Base-by-base conservation (phyloP, 768 basidiomycete genomes). In the Sarcodon aspratus region DNA sequence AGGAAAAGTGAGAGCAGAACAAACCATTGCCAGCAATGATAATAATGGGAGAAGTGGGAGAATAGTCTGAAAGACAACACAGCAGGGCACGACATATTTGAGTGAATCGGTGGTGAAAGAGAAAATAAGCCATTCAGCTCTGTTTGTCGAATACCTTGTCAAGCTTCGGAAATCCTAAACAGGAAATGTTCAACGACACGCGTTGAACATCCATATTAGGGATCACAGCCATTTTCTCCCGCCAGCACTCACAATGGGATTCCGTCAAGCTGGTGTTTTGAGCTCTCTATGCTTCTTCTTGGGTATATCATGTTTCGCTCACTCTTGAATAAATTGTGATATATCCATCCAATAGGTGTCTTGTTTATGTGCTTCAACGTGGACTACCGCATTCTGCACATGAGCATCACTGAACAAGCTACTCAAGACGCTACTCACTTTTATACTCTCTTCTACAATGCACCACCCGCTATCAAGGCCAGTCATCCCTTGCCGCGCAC, bases 401-500 rank as follows among this genome's bases (percentile, higher is more conserved):
- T 73, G 27, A 69, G 72, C 15, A 57, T 87, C 38, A 82, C 79
- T 3, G 75, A 85, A 1, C 75, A 80, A 46, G 69, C 76, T 33
- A 60, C 86, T 40, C 69, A 74, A 38, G 89, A 94, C 59, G 92
- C 85, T 4, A 83, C 88, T 63, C 79, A 84, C 58, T 95, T 93
- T 67, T 97, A 97, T 62, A 78, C 78, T 45, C 93, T 89, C 21
- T 97, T 96, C 69, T 95, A 78, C 67, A 88, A 90, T 62, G 81
- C 94, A 1, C 94, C 94, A 3, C 85, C 84, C 27, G 94, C 90
- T 37, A 91, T 96, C 67, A 94, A 93, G 79, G 92, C 87, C 50
- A 43, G 74, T 61, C 34, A 43, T 17, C 31, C 5, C 13, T 42
- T 42, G 9, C 27, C 44, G 2, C 9, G 7, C 44, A 43, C 27